Evolutionary conservation across 768 basidiomycete genomes (phyloP), one percentile per base, ranked within the genome.

Genomic region (Epithele typhae): DNA sequence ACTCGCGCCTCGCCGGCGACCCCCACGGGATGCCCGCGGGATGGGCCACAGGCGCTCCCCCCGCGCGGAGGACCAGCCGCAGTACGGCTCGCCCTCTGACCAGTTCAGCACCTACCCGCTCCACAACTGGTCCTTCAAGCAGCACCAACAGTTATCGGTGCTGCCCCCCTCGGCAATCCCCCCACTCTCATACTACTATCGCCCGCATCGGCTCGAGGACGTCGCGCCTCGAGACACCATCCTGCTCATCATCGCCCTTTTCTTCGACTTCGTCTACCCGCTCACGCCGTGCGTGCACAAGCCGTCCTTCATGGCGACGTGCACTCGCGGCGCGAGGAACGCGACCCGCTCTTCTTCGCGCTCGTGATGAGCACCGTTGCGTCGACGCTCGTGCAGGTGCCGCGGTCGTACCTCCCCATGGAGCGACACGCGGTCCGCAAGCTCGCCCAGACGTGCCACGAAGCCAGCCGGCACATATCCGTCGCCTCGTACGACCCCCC

Each of bases 251-350:
- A 82, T 93, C 52, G 77, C 84, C 32, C 78, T 94, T 11, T 96
- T 92, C 70, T 95, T 94, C 62, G 92, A 94, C 64, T 95, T 90
- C 61, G 89, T 94, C 39, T 92, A 92, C 64, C 87, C 89, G 8
- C 75, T 95, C 25, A 94, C 89, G 8, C 92, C 92, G 5, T 92
- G 88, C 64, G 70, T 96, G 36, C 93, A 96, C 69, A 87, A 87
- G 60, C 90, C 90, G 22, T 88, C 87, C 1, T 93, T 93, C 64
- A 84, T 92, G 80, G 84, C 87, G 92, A 92, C 67, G 71, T 96
- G 24, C 81, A 84, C 52, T 72, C 80, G 0, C 79, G 78, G 35
- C 68, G 89, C 48, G 92, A 94, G 67, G 90, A 93, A 60, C 78
- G 81, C 17, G 88, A 94, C 57, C 90, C 91, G 22, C 78, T 94